phyloP scores from a whole-genome alignment of 176 grass and related monocot genomes.

The Carex parvula region DNA sequence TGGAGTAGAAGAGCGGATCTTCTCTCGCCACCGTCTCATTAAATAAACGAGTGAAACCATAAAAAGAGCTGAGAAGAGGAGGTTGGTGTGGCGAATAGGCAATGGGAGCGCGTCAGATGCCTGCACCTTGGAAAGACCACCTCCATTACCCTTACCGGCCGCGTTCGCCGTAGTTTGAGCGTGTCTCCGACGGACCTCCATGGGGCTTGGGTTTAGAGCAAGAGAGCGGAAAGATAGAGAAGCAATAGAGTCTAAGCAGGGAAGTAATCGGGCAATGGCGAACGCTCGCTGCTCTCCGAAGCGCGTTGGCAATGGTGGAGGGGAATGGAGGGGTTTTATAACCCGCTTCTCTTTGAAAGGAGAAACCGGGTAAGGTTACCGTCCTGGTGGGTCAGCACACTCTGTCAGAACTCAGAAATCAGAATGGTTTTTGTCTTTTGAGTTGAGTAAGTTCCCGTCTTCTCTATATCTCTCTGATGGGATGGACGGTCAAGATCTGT shows the following conservation, averaged over 20 bases:
- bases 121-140: slow-evolving; percentile 37
- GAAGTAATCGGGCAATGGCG: not conserved
- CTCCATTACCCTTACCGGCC: not conserved
- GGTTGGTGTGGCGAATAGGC: slow-evolving; percentile 83
- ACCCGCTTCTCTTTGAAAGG: not conserved
- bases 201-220: not conserved
- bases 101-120: slow-evolving; percentile 77
- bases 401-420: not conserved
- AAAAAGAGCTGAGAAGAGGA: slow-evolving; percentile 80
- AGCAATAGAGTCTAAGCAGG: not conserved
- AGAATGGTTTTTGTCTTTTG: no score
- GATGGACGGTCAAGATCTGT: not conserved
- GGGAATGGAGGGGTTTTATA: slow-evolving; percentile 18
- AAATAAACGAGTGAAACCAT: slow-evolving; percentile 63
- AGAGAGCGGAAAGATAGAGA: not conserved
- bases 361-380: slow-evolving; percentile 8
- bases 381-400: not conserved
- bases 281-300: slow-evolving; percentile 13
- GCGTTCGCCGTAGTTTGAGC: not conserved
- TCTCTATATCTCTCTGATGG: not conserved
- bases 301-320: slow-evolving; percentile 4
- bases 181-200: slow-evolving; percentile 30
- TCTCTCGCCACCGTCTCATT: slow-evolving; percentile 88
- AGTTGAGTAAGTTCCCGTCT: not conserved
- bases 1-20: slow-evolving; percentile 79